Percentiles rank a stretch among this genome's conserved stretches.
Evolutionary conservation across 257 asterid species (phyloP).

Genomic region (Nicotiana knightiana): DNA sequence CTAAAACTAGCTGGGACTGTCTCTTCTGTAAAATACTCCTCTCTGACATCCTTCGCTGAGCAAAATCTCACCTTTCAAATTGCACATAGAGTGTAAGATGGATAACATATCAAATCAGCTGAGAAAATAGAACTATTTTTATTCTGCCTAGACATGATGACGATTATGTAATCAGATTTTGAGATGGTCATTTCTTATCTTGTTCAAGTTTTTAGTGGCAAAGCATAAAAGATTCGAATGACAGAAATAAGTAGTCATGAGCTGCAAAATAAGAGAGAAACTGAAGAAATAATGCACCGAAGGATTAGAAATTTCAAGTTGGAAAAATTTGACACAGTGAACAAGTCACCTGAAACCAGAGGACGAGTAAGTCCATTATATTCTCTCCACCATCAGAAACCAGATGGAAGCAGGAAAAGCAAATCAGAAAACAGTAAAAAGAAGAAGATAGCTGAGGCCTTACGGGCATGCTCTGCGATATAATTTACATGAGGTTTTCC

Average conservation of each 20-base stretch:
- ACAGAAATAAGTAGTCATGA: no score
- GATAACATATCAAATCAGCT: no score
- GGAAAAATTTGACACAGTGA: not conserved
- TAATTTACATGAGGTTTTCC: no score
- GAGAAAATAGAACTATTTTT: no score
- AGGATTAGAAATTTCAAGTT: no score
- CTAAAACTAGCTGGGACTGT: constrained; percentile 58
- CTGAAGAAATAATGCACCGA: no score
- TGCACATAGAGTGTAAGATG: not conserved
- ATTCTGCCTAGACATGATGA: no score
- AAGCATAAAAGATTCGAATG: no score
- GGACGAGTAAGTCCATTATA: not conserved
- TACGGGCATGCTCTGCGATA: not conserved
- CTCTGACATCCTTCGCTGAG: constrained; percentile 43
- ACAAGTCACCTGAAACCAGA: not conserved
- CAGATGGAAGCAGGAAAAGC: not conserved
- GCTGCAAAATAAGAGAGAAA: no score
- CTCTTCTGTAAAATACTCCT: constrained; percentile 50
- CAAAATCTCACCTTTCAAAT: constrained; percentile 66
- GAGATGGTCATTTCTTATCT: no score
- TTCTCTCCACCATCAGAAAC: not conserved
- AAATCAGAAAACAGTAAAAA: not conserved
- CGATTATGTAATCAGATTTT: no score
- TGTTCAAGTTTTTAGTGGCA: no score
- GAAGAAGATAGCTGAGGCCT: not conserved